phyloP scores from a whole-genome alignment of 495 filamentous ascomycete genomes.

The Durotheca rogersii region DNA sequence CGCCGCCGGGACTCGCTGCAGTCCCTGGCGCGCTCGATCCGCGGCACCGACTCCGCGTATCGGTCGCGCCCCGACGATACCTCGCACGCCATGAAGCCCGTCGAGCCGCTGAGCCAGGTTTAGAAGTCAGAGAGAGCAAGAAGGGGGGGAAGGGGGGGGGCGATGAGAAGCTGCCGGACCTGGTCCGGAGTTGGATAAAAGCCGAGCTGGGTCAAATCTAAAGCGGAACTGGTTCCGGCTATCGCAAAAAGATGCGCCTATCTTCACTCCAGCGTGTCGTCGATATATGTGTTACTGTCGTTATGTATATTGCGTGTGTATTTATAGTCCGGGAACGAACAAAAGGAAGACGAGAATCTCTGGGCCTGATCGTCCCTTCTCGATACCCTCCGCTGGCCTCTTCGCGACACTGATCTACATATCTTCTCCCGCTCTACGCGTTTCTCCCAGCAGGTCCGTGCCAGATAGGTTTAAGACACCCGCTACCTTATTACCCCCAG shows the following conservation, averaged over 20 bases:
- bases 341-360: not conserved
- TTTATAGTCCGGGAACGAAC: not conserved
- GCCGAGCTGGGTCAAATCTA: conserved; percentile 5
- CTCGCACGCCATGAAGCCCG: conserved; percentile 33
- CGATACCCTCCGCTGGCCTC: too few relatives aligned
- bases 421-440: too few relatives aligned
- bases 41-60: conserved; percentile 27
- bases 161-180: conserved; percentile 7
- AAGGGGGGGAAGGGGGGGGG: not conserved
- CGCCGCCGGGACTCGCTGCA: conserved; percentile 23
- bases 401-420: too few relatives aligned
- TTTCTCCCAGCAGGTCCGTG: too few relatives aligned
- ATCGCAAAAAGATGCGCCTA: too few relatives aligned
- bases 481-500: too few relatives aligned
- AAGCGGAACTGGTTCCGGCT: conserved; percentile 14
- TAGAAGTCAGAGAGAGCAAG: conserved; percentile 1
- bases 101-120: conserved; percentile 30
- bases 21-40: conserved; percentile 24
- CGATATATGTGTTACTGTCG: not conserved
- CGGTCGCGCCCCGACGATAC: conserved; percentile 21
- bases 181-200: not conserved
- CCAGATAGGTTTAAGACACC: too few relatives aligned
- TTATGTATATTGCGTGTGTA: too few relatives aligned
- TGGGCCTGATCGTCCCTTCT: too few relatives aligned
- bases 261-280: not conserved